phyloP scores from a whole-genome alignment of 139 green algal species.

The Chlorella sp. region DNA sequence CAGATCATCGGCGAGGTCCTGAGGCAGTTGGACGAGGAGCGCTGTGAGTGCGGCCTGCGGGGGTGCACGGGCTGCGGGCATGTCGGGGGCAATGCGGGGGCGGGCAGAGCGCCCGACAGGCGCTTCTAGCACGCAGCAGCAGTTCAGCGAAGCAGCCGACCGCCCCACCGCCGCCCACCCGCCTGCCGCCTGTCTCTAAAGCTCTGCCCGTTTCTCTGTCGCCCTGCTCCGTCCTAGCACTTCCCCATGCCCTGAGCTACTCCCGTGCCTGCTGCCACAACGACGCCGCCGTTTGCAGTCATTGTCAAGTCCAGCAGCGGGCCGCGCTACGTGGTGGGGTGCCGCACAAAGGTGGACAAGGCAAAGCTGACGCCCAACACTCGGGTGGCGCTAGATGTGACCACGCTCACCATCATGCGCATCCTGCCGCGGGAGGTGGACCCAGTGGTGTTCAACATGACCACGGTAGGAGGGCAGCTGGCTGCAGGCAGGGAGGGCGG shows the following conservation, averaged over 20 bases:
- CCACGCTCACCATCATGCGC: slow-evolving; percentile 99
- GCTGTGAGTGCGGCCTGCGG: slow-evolving; percentile 78
- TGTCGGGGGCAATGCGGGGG: neutral
- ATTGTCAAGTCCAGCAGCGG: slow-evolving; percentile 99
- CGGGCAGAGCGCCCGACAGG: neutral
- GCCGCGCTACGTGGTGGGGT: slow-evolving; percentile 98
- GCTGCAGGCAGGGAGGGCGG: too few species aligned
- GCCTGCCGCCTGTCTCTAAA: too few species aligned
- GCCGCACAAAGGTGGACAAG: slow-evolving; percentile 96
- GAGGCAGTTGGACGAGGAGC: slow-evolving; percentile 96
- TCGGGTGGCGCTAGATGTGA: slow-evolving; percentile 98
- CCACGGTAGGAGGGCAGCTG: slow-evolving; percentile 46
- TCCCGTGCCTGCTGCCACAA: neutral
- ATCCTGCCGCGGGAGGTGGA: slow-evolving; percentile 97
- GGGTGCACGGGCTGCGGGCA: too few species aligned
- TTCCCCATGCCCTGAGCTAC: neutral
- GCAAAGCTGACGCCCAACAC: slow-evolving; percentile 90
- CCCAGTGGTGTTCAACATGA: slow-evolving; percentile 99
- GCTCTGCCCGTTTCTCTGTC: neutral
- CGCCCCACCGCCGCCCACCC: too few species aligned
- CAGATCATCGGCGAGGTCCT: slow-evolving; percentile 99
- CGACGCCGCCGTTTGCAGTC: slow-evolving; percentile 63
- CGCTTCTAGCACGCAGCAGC: too few species aligned
- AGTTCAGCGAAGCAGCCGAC: too few species aligned
- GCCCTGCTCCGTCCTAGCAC: neutral